phyloP scores from a whole-genome alignment of 306 rosid genomes.

The Vigna mungo region DNA sequence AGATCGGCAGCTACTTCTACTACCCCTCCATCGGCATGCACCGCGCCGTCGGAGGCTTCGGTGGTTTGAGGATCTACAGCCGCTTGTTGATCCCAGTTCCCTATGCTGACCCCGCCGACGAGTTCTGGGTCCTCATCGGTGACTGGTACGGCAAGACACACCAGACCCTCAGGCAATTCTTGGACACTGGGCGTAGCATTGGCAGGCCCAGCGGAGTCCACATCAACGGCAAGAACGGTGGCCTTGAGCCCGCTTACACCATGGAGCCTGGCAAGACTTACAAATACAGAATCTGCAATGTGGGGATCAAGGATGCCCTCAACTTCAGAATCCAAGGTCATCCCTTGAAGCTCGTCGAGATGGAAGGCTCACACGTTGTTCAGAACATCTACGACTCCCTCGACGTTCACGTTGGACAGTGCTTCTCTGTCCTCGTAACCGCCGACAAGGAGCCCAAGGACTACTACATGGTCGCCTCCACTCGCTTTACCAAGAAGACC shows the following conservation, averaged over 20 bases:
- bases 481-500: slow-evolving; percentile 63
- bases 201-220: slow-evolving; percentile 76
- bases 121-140: slow-evolving; percentile 69
- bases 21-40: slow-evolving; percentile 65
- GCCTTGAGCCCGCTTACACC: slow-evolving; percentile 56
- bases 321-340: slow-evolving; percentile 86
- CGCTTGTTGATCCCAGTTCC: slow-evolving; percentile 86
- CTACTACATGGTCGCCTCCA: slow-evolving; percentile 73
- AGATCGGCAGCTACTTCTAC: slow-evolving; percentile 78
- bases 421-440: slow-evolving; percentile 66
- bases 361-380: slow-evolving; percentile 84
- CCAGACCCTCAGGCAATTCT: slow-evolving; percentile 41
- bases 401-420: slow-evolving; percentile 83
- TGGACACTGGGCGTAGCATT: slow-evolving; percentile 68
- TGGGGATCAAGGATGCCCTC: slow-evolving; percentile 66
- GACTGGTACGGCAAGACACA: slow-evolving; percentile 82
- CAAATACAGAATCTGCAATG: slow-evolving; percentile 78
- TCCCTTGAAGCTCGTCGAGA: slow-evolving; percentile 71
- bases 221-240: slow-evolving; percentile 62
- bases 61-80: slow-evolving; percentile 71
- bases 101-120: slow-evolving; percentile 78
- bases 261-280: slow-evolving; percentile 85
- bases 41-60: slow-evolving; percentile 69
- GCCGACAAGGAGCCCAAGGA: slow-evolving; percentile 71
- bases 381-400: slow-evolving; percentile 76